Evolutionary conservation across 2,329 filamentous ascomycete species (phyloP), one percentile per base, ranked within the genome.

Genomic region (Aspergillus transmontanensis): DNA sequence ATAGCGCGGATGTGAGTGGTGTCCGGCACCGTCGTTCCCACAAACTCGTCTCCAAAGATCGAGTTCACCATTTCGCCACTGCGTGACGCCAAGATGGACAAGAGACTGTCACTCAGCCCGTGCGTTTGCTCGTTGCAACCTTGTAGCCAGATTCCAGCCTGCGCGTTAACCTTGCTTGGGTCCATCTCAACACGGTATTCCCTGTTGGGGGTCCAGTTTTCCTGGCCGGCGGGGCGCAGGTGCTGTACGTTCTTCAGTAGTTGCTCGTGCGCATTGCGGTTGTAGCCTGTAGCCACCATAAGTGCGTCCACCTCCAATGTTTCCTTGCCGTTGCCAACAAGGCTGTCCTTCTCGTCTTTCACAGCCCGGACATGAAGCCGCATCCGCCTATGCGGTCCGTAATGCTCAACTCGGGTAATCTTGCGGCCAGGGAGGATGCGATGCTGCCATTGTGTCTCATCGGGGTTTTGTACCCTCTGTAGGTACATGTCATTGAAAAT

Each of bases 111-210:
- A 75, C 91, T 93, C 79, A 96, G 80, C 64, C 94, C 94, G 78
- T 98, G 94, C 39, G 93, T 96, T 65, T 85, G 88, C 82, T 98
- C 94, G 76, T 93, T 96, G 81, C 94, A 97, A 36, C 94, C 94
- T 77, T 98, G 95, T 71, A 98, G 83, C 90, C 92, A 98, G 63
- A 98, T 84, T 4, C 94, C 94, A 16, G 92, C 90, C 51, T 89
- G 87, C 0, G 84, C 75, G n/a, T 87, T 85, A 39, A 98, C 90
- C 55, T 86, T 84, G 34, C 86, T 89, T 1, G 86, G 81, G 56
- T 86, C 84, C 74, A 96, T 93, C 63, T 89, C 81, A 56, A 97
- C 87, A 58, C 85, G 85, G 78, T 98, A 98, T 76, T 97, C 87
- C 59, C 94, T 86, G 36, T 84, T 83, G 1, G 97, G 91, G 19